Evolutionary conservation across 805 yeast species (phyloP), one percentile per base, ranked within the genome.

Genomic region (Candida sphagnicola): DNA sequence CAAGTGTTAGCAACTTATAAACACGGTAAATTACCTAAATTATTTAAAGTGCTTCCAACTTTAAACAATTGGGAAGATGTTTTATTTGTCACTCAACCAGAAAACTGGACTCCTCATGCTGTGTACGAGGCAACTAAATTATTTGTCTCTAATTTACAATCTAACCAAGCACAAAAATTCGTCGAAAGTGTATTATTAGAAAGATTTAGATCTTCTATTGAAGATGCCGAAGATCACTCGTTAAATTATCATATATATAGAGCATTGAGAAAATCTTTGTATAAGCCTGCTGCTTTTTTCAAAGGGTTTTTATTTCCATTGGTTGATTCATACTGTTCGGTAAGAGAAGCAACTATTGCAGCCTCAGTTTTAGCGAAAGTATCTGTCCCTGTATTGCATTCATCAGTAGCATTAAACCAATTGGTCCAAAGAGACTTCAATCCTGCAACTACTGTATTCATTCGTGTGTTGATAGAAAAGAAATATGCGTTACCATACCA

Each of bases 261-360:
- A 54, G 81, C 99, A 0, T 66, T 93, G 50, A 91, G 90, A 62
- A 93, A 93, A 66, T 78, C 97, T 0, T 73, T 95, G 39, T 93
- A 93, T 71, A 93, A 93, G 61, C 99, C 99, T 21, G 89, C 93
- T 39, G 99, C 99, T 8, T 93, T 91, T 56, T 93, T 91, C 75
- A 91, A 89, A 62, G 99, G 99, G 1, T 89, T 93, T 55, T 68
- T 93, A 43, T 86, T 93, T 57, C 98, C 97, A 17, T 70, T 93
- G 42, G 85, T 89, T 13, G 95, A 88, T 53, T 75, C 78, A n/a
- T 85, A 85, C 38, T 90, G 98, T 62, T 75, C 95, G 3, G 82
- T 87, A 6, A 78, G 95, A 55, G 99, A 93, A 61, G 98, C 99
- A 4, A 80, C 93, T 44, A 89, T 93, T 59, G 95, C 91, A 13